Base-by-base conservation (phyloP, 305 asterid species). In the Salvia sclarea region DNA sequence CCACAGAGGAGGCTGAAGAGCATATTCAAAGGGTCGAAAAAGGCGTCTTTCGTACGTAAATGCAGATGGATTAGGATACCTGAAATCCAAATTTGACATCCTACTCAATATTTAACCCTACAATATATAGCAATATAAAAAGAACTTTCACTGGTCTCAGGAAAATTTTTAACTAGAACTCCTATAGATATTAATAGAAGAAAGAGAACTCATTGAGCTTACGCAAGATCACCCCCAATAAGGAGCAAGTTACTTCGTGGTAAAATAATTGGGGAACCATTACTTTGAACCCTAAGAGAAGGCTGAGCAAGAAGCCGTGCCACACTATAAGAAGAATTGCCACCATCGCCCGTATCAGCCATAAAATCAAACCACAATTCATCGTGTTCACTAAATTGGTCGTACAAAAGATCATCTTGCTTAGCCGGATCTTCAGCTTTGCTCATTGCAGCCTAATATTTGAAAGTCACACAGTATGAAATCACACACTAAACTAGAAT, bases 301-400 rank as follows among this genome's bases (percentile, higher is more conserved):
- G 98, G 98, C 77, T 95, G 98, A 77, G 99, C 99, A 45, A 95
- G 95, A 78, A 95, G 97, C 30, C 86, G 82, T n/a, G 99, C 98
- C 59, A 95, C 95, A 77, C 85, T 79, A 73, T 91, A 95, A 6
- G 98, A 85, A 76, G 99, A 85, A 81, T 95, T 95, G 49, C 99
- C 99, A 73, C 99, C 98, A 67, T 95, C 99, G 25, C 99, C 99
- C n/a, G 99, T 95, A 78, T 95, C 99, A 52, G 99, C 98, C 99
- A 95, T 95, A 75, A 95, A 95, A 80, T 95, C 99, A 77, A 95
- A 95, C 99, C 99, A 95, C 58, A 95, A 66, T 74, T 90, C 98
- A 30, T 95, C 96, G 71, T 79, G 77, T 70, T 82, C 98, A 66
- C 88, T 83, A 62, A 82, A 89, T 70, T 95, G 99, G 72, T 91